Conservation (phyloP, 2,329 filamentous ascomycete genomes). For the Orbilia brochopaga region DNA sequence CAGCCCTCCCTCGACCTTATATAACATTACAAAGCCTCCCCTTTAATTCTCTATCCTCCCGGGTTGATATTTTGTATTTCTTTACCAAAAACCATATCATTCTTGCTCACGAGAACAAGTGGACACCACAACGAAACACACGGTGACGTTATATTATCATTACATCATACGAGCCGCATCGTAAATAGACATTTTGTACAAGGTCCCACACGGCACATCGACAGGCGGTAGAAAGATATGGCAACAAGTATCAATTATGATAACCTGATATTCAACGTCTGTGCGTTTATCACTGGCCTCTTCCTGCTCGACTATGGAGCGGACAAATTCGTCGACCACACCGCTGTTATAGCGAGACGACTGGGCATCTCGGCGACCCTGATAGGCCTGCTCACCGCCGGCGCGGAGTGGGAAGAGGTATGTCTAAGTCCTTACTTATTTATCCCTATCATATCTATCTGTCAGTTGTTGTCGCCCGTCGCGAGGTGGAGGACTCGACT, state of each 20-base stretch:
- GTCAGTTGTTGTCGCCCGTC: too few relatives aligned
- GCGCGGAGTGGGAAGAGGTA: slow-evolving; percentile 66
- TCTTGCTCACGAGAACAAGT: background rate
- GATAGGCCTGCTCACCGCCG: slow-evolving; percentile 64
- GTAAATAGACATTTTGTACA: slow-evolving; percentile 6
- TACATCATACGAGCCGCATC: background rate
- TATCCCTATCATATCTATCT: too few relatives aligned
- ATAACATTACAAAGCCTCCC: too few relatives aligned
- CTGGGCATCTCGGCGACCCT: slow-evolving; percentile 61
- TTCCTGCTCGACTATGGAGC: slow-evolving; percentile 64
- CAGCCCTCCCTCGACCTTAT: too few relatives aligned
- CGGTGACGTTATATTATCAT: background rate
- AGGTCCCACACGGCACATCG: background rate
- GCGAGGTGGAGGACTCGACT: too few relatives aligned
- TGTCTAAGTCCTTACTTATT: slow-evolving; percentile 4
- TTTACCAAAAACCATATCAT: background rate
- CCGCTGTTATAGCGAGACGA: slow-evolving; percentile 61
- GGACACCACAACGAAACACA: background rate
- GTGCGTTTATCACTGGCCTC: slow-evolving; percentile 60
- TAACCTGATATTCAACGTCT: slow-evolving; percentile 58
- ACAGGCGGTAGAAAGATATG: slow-evolving; percentile 48
- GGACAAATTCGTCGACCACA: slow-evolving; percentile 64
- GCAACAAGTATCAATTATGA: slow-evolving; percentile 58
- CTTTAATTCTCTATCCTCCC: too few relatives aligned
- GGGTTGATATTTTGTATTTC: background rate